A percentile compares a stretch with the other conserved stretches of the same genome.
phyloP scores from a whole-genome alignment of 768 basidiomycete species.

The Cystofilobasidium ferigula region DNA sequence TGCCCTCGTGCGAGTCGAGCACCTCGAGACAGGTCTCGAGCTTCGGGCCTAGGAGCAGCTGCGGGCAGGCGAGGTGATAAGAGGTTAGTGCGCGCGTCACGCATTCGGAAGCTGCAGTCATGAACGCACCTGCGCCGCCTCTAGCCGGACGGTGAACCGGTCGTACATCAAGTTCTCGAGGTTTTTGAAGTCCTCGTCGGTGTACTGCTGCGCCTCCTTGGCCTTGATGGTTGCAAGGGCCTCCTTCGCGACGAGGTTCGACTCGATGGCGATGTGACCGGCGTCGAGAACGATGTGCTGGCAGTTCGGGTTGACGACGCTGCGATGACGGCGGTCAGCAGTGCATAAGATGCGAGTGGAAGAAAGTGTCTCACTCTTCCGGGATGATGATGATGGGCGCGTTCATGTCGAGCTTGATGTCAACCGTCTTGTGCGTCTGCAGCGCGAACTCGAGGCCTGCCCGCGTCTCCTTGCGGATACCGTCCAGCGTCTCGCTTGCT shows the following conservation, averaged over 20 bases:
- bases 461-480: constrained; percentile 81
- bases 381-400: constrained; percentile 95
- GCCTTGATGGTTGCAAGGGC: constrained; percentile 63
- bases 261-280: constrained; percentile 88
- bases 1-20: constrained; percentile 49
- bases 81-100: neutral
- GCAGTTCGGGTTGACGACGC: constrained; percentile 63
- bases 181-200: constrained; percentile 70
- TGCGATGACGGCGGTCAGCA: too few relatives aligned
- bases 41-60: constrained; percentile 84
- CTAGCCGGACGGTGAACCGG: constrained; percentile 64
- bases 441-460: constrained; percentile 88
- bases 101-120: neutral
- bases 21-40: constrained; percentile 71
- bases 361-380: constrained; percentile 54
- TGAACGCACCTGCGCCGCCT: constrained; percentile 72
- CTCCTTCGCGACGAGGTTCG: constrained; percentile 74
- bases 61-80: constrained; percentile 1
- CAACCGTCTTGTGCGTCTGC: constrained; percentile 57
- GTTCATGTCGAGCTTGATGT: constrained; percentile 91
- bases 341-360: neutral
- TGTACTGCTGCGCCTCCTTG: constrained; percentile 74
- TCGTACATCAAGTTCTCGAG: constrained; percentile 95
- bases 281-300: constrained; percentile 87
- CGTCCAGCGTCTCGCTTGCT: constrained; percentile 86